phyloP scores from a whole-genome alignment of 2,329 filamentous ascomycete species.

The Neopestalotiopsis rosae region DNA sequence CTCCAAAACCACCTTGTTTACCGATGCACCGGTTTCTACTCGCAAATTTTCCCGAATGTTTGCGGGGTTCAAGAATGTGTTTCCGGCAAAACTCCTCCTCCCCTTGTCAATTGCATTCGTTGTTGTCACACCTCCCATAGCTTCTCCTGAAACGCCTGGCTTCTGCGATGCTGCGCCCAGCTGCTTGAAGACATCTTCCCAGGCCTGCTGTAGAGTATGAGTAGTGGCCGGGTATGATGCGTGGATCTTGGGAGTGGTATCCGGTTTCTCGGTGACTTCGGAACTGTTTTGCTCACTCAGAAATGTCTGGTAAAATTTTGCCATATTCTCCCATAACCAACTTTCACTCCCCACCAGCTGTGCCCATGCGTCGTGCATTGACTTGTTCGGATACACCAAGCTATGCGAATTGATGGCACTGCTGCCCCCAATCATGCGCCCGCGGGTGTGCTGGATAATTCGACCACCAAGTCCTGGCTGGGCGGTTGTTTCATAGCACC shows the following conservation, averaged over 20 bases:
- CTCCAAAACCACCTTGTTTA: neutral
- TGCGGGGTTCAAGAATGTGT: neutral
- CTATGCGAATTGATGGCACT: constrained; percentile 23
- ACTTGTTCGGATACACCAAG: constrained; percentile 19
- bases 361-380: constrained; percentile 22
- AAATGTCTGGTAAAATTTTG: neutral
- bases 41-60: neutral
- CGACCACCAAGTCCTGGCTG: neutral
- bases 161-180: neutral
- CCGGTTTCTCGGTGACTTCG: neutral
- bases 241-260: neutral
- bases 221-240: neutral
- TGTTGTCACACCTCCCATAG: neutral
- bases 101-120: constrained; percentile 3
- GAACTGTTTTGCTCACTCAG: neutral
- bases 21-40: neutral
- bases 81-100: neutral
- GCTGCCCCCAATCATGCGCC: constrained; percentile 23
- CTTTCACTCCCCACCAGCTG: constrained; percentile 8
- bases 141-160: neutral
- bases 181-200: neutral
- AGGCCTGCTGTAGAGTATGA: neutral
- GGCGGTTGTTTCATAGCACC: neutral
- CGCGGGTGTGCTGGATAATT: constrained; percentile 13
- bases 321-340: neutral